Conservation (phyloP, 2,329 filamentous ascomycete species). For the Trichoderma semiorbis region DNA sequence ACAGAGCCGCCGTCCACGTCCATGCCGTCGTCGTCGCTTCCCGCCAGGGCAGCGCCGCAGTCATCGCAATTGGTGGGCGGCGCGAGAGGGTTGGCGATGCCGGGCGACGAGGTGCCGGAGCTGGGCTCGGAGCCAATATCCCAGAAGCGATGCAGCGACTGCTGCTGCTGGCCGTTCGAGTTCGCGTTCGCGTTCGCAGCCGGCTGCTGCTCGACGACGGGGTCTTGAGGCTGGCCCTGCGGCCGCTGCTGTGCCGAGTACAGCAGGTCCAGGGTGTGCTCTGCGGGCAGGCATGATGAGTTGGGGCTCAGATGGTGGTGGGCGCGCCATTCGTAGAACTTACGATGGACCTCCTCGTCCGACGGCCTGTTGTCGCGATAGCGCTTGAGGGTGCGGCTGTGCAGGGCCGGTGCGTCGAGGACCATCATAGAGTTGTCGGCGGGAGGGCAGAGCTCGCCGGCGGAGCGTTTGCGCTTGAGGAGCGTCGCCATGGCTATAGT, state of each 20-base stretch:
- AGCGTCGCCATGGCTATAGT: constrained; percentile 38
- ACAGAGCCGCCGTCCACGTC: constrained; percentile 35
- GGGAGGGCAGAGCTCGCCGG: constrained; percentile 52
- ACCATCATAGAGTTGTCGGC: constrained; percentile 33
- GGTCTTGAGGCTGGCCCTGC: constrained; percentile 13
- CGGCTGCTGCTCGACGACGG: neutral
- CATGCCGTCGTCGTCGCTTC: constrained; percentile 34
- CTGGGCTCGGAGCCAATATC: constrained; percentile 43
- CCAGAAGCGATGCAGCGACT: constrained; percentile 61
- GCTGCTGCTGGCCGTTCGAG: constrained; percentile 25
- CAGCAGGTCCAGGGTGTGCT: constrained; percentile 55
- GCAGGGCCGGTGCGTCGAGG: constrained; percentile 38
- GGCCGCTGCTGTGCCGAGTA: constrained; percentile 51
- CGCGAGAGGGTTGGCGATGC: constrained; percentile 16
- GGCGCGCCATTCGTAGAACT: constrained; percentile 30
- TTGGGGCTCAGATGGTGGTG: constrained; percentile 19
- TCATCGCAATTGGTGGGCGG: constrained; percentile 49
- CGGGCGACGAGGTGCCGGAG: constrained; percentile 26
- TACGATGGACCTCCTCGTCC: constrained; percentile 53
- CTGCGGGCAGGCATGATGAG: constrained; percentile 33
- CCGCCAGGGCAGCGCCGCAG: constrained; percentile 40
- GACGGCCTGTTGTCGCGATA: constrained; percentile 57
- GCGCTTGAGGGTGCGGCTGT: constrained; percentile 59
- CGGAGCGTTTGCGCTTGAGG: constrained; percentile 63
- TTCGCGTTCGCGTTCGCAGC: neutral